These are phyloP conservation scores for Amanita inopinata DNA, from an alignment of 768 basidiomycete genomes.

Conservation along the genomic window DNA sequence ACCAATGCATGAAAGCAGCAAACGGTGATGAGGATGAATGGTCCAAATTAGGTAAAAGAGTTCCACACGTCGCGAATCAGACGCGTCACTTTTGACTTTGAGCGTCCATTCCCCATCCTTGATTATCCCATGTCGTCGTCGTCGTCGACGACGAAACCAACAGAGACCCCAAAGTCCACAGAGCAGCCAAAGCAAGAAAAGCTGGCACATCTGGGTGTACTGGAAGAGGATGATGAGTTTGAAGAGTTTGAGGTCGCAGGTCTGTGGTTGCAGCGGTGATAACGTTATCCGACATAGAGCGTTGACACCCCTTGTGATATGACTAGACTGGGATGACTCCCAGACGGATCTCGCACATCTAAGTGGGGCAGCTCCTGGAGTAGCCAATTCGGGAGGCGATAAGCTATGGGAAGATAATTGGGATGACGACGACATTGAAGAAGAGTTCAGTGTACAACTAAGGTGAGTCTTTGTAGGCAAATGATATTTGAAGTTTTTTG, in stretches of 20 bases:
- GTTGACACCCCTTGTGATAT: no score
- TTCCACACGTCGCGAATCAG: not conserved
- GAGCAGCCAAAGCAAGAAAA: slow-evolving; percentile 34
- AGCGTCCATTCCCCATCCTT: not conserved
- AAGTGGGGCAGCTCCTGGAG: slow-evolving; percentile 62
- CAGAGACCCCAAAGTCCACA: slow-evolving; percentile 26
- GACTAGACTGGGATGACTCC: slow-evolving; percentile 83
- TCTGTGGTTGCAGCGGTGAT: no score
- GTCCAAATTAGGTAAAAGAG: not conserved
- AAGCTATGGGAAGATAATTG: slow-evolving; percentile 99
- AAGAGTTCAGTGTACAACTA: slow-evolving; percentile 92
- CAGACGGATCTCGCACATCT: slow-evolving; percentile 77
- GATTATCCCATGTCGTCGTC: slow-evolving; percentile 30
- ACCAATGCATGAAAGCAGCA: no score
- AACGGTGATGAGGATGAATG: no score
- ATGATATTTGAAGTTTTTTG: not conserved
- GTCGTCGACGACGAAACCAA: slow-evolving; percentile 30
- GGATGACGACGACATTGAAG: slow-evolving; percentile 99
- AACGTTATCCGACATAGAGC: no score
- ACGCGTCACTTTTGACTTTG: slow-evolving; percentile 2
- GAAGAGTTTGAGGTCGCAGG: slow-evolving; percentile 88
- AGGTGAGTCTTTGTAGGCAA: slow-evolving; percentile 45
- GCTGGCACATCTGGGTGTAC: slow-evolving; percentile 69
- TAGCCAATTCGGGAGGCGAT: slow-evolving; percentile 72
- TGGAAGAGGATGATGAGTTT: slow-evolving; percentile 97